phyloP scores from a whole-genome alignment of 192 early-diverging fungal species.

The Linnemannia elongata region DNA sequence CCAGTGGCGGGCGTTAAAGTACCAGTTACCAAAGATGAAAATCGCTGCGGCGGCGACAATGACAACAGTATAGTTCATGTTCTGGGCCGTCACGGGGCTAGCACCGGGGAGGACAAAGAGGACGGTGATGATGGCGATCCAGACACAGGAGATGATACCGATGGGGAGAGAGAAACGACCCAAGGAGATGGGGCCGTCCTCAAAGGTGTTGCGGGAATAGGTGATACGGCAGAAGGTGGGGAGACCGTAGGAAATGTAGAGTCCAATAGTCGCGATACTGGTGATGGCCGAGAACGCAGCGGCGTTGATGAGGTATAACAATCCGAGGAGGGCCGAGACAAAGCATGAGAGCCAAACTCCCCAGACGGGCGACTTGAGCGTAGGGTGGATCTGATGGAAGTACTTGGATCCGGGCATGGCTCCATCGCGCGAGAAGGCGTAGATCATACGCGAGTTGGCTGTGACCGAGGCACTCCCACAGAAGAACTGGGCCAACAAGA shows the following conservation, averaged over 20 bases:
- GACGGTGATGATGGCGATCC: constrained; percentile 60
- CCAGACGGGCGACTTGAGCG: constrained; percentile 54
- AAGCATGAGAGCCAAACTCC: constrained; percentile 47
- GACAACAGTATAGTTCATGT: constrained; percentile 62
- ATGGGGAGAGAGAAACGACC: constrained; percentile 51
- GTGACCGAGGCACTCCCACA: constrained; percentile 57
- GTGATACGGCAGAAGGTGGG: constrained; percentile 60
- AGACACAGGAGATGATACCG: constrained; percentile 53
- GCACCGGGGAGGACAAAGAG: constrained; percentile 56
- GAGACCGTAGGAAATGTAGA: constrained; percentile 63
- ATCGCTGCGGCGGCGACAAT: constrained; percentile 53
- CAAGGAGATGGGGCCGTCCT: constrained; percentile 56
- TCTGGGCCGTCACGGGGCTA: constrained; percentile 40
- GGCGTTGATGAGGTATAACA: constrained; percentile 53
- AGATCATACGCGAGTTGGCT: constrained; percentile 62
- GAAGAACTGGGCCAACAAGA: constrained; percentile 59
- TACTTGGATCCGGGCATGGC: constrained; percentile 60
- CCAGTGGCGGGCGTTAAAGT: constrained; percentile 55
- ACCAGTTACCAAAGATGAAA: constrained; percentile 59
- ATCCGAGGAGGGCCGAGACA: constrained; percentile 54
- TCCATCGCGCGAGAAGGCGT: constrained; percentile 64
- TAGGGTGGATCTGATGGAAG: constrained; percentile 55
- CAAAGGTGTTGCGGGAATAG: constrained; percentile 50
- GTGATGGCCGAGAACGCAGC: constrained; percentile 62
- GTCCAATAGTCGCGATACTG: constrained; percentile 60